phyloP scores from a whole-genome alignment of 2,329 filamentous ascomycete species.

The Talaromyces sp. region DNA sequence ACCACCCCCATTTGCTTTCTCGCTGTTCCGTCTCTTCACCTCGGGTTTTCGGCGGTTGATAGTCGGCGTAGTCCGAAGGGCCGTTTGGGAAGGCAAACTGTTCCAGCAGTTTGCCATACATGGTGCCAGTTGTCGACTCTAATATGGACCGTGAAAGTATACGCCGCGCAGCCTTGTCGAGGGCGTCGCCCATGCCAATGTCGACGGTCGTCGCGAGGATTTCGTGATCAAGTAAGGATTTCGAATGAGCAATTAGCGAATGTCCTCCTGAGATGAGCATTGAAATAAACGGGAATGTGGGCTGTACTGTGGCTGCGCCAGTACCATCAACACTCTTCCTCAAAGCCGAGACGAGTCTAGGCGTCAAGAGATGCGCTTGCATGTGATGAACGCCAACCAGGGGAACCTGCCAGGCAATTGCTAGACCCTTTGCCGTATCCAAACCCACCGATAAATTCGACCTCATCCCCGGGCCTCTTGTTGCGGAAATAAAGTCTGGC shows the following conservation, averaged over 20 bases:
- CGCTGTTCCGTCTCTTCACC: conserved; percentile 53
- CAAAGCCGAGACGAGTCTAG: conserved; percentile 66
- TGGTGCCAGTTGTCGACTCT: conserved; percentile 54
- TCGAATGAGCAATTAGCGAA: conserved; percentile 76
- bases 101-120: conserved; percentile 79
- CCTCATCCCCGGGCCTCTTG: conserved; percentile 84
- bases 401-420: conserved; percentile 76
- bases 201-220: conserved; percentile 71
- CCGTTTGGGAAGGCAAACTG: conserved; percentile 64
- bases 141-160: conserved; percentile 63
- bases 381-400: conserved; percentile 90
- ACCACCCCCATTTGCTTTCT: conserved; percentile 58
- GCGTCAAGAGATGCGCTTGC: conserved; percentile 92
- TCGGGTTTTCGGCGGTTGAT: conserved; percentile 54
- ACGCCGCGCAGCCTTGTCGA: conserved; percentile 79
- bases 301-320: conserved; percentile 21
- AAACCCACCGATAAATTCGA: conserved; percentile 73
- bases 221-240: conserved; percentile 61
- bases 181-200: conserved; percentile 80
- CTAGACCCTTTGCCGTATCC: conserved; percentile 79
- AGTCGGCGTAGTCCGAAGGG: conserved; percentile 38
- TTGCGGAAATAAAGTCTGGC: conserved; percentile 84
- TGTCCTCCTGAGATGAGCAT: conserved; percentile 90
- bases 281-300: conserved; percentile 74
- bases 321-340: neutral